Evolutionary conservation across 2,329 filamentous ascomycete genomes (phyloP), one percentile per base, ranked within the genome.

Genomic region (Byssoonygena ceratinophila): DNA sequence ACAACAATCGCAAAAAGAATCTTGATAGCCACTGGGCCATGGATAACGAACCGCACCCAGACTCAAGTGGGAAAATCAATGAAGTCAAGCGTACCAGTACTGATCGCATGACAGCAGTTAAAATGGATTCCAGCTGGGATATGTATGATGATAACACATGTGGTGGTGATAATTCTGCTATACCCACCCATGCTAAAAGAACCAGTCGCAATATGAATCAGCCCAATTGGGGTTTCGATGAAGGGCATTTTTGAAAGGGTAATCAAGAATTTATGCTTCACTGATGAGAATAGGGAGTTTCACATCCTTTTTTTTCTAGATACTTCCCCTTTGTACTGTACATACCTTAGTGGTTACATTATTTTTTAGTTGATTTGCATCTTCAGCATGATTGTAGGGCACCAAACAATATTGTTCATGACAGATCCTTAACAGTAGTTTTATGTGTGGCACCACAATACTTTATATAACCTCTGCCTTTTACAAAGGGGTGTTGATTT

Each of bases 11-110:
- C 52, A 76, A 75, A 63, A 87, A 90, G 68, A 80, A 87, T 65
- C 90, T 94, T 60, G 82, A 82, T 46, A 69, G 82, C 18, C 87
- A 95, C 61, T 95, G 89, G 73, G 75, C 76, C 48, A 83, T 94
- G 72, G 75, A 76, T 5, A 88, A 94, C 64, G 74, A 81, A 37
- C 31, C 39, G 5, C 18, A 8, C 80, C 81, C 55, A 80, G 81
- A 31, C 71, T 25, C 45, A 22, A 39, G 16, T 7, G 25, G 23
- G 11, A 51, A 50, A n/a, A 18, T 27, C 6, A 36, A 53, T 23
- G 48, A 54, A 20, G 20, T 22, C 8, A 50, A 52, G 31, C 46
- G 31, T 16, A 39, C 52, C 27, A 9, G 27, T 11, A 41, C 20
- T 48, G 79, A 81, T 57, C 80, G 79, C 58, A 76, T 79, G 66